Conservation (phyloP, 2,329 filamentous ascomycete species). For the Cordyceps pruinosa region DNA sequence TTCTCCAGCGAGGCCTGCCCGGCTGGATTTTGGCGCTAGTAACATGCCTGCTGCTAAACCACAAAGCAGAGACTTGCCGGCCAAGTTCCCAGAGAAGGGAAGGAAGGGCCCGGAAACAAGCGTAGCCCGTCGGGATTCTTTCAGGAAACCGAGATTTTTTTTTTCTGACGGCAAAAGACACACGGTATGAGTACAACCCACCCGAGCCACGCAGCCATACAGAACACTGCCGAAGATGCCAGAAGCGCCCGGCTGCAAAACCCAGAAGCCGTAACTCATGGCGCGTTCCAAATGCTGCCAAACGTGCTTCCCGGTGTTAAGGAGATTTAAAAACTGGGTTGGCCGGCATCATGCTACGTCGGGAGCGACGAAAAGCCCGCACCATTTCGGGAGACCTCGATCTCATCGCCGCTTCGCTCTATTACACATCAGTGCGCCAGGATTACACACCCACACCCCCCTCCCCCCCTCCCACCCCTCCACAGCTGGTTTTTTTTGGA, state of each 20-base stretch:
- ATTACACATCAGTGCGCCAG: constrained; percentile 4
- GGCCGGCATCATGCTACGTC: neutral
- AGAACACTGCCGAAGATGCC: neutral
- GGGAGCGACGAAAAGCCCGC: constrained; percentile 2
- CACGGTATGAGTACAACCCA: neutral
- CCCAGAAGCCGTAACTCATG: neutral
- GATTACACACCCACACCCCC: neutral
- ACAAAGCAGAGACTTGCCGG: neutral
- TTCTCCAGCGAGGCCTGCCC: constrained; percentile 1
- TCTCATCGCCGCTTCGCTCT: constrained; percentile 4
- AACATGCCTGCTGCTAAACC: too few species aligned
- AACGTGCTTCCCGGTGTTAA: neutral
- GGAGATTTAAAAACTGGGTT: neutral
- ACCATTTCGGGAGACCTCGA: constrained; percentile 7
- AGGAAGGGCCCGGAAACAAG: neutral
- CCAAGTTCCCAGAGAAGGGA: neutral
- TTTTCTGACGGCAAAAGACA: neutral
- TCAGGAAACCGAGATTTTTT: neutral
- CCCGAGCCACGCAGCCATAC: neutral
- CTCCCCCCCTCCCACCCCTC: neutral
- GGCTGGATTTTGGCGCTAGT: constrained; percentile 6
- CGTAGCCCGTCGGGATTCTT: neutral
- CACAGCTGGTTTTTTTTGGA: neutral
- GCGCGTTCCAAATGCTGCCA: neutral
- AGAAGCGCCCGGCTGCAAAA: neutral